phyloP scores from a whole-genome alignment of 1,284 basidiomycete species.

The Cronartium ribicola region DNA sequence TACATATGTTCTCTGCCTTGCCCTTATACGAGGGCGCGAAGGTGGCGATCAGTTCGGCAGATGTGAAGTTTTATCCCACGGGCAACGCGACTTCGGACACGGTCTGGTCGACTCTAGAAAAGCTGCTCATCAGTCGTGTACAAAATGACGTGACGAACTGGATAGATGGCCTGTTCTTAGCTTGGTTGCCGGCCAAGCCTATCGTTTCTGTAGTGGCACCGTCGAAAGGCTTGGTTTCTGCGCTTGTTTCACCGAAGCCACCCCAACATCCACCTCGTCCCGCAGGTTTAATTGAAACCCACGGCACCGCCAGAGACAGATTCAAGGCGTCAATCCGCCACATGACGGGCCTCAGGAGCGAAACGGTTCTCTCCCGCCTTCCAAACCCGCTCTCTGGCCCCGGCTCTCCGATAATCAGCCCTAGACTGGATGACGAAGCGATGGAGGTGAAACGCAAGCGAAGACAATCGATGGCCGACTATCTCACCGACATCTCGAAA shows the following conservation, averaged over 20 bases:
- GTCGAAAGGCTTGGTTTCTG: constrained; percentile 1
- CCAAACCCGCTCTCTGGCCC: constrained; percentile 38
- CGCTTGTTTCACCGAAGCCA: background rate
- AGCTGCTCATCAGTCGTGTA: constrained; percentile 4
- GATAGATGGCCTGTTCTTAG: constrained; percentile 32
- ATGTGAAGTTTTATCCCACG: constrained; percentile 13
- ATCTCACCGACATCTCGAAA: constrained; percentile 33
- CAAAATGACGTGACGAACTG: constrained; percentile 1
- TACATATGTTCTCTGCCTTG: constrained; percentile 11
- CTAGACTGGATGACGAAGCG: constrained; percentile 4
- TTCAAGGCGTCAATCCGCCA: constrained; percentile 36
- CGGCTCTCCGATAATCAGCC: constrained; percentile 22
- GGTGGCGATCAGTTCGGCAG: constrained; percentile 6
- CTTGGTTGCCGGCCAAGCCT: constrained; percentile 18
- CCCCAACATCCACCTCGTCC: background rate
- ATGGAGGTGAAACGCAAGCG: constrained; percentile 22
- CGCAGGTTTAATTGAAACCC: constrained; percentile 15
- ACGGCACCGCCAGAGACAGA: constrained; percentile 39
- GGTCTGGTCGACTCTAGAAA: constrained; percentile 11
- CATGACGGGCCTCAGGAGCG: constrained; percentile 35
- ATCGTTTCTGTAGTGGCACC: background rate
- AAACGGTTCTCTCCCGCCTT: constrained; percentile 33
- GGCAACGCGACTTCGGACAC: constrained; percentile 3
- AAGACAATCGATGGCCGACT: constrained; percentile 41
- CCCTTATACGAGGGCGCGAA: constrained; percentile 22